Evolutionary conservation across 176 grass and related monocot species (phyloP).

Genomic region (Calamus simplicifolius): DNA sequence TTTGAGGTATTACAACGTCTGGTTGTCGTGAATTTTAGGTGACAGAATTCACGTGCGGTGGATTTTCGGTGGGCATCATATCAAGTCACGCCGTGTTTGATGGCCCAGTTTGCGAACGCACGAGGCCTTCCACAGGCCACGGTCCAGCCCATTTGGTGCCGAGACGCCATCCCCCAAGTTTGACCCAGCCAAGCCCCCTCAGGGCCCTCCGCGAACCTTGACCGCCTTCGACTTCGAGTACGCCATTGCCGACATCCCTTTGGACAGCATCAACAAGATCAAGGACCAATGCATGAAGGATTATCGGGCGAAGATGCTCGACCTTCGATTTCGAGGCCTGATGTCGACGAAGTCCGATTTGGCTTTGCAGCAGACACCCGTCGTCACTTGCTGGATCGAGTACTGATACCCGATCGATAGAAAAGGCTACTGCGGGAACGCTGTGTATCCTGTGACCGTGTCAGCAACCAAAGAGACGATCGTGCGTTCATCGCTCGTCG

Average conservation of each 20-base stretch:
- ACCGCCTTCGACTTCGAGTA: conserved; percentile 63
- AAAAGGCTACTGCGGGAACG: not conserved
- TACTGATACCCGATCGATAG: no score
- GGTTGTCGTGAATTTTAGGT: conserved; percentile 29
- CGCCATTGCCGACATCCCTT: conserved; percentile 46
- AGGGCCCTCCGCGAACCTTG: conserved; percentile 32
- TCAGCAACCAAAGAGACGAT: not conserved
- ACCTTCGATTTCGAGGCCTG: no score
- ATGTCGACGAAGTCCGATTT: not conserved
- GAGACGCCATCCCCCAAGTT: conserved; percentile 41
- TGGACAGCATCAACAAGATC: not conserved
- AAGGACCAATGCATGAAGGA: no score
- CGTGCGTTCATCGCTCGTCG: not conserved
- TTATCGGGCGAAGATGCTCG: no score
- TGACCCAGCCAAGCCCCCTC: conserved; percentile 46
- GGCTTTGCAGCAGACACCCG: not conserved
- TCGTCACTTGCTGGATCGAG: not conserved
- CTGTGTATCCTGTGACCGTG: not conserved
- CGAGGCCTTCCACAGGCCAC: conserved; percentile 41
- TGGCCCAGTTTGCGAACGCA: conserved; percentile 61
- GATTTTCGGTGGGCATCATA: conserved; percentile 64
- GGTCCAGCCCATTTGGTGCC: conserved; percentile 48
- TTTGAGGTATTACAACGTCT: no score
- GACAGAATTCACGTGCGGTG: conserved; percentile 77
- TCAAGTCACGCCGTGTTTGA: conserved; percentile 88